A percentile compares a stretch with the other conserved stretches of the same genome.
These are phyloP conservation scores for Xylariaceae sp. DNA, from an alignment of 2,329 filamentous ascomycete genomes.

Conservation along the genomic window DNA sequence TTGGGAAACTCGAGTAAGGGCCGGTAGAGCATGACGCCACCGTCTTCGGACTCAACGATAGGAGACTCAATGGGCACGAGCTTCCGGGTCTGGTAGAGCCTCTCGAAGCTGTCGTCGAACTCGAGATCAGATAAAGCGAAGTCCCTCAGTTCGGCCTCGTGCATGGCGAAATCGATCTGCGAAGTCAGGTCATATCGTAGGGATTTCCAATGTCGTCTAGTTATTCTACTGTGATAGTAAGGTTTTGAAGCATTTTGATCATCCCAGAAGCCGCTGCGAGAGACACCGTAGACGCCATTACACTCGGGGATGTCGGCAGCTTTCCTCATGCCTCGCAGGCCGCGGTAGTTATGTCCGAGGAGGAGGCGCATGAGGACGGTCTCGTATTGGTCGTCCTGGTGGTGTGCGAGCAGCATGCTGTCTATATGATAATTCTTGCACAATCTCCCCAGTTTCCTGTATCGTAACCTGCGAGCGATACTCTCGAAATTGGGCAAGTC, in stretches of 20 bases:
- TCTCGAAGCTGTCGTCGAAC: slow-evolving; percentile 20
- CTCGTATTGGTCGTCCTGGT: slow-evolving; percentile 87
- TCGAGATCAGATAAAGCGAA: slow-evolving; percentile 8
- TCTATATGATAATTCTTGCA: slow-evolving; percentile 51
- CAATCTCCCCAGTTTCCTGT: slow-evolving; percentile 61
- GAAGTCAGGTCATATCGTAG: slow-evolving; percentile 26
- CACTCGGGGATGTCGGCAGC: slow-evolving; percentile 78
- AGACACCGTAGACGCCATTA: slow-evolving; percentile 66
- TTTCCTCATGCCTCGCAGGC: slow-evolving; percentile 65
- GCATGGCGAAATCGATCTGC: slow-evolving; percentile 17
- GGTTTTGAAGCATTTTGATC: slow-evolving; percentile 38
- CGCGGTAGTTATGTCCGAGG: slow-evolving; percentile 62
- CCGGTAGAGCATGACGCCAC: slow-evolving; percentile 63
- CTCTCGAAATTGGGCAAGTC: slow-evolving; percentile 68
- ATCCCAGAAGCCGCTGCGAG: slow-evolving; percentile 59
- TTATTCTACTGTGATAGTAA: slow-evolving; percentile 35
- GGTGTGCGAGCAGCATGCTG: slow-evolving; percentile 76
- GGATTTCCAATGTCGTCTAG: slow-evolving; percentile 16
- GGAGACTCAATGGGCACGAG: slow-evolving; percentile 9
- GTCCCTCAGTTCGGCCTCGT: slow-evolving; percentile 17
- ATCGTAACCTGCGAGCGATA: slow-evolving; percentile 69
- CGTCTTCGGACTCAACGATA: slow-evolving; percentile 49
- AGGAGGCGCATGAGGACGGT: slow-evolving; percentile 78
- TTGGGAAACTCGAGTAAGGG: slow-evolving; percentile 71
- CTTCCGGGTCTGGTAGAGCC: slow-evolving; percentile 14